Evolutionary conservation across 192 early-diverging fungal species (phyloP).

Genomic region (Gamsiella multidivaricata): DNA sequence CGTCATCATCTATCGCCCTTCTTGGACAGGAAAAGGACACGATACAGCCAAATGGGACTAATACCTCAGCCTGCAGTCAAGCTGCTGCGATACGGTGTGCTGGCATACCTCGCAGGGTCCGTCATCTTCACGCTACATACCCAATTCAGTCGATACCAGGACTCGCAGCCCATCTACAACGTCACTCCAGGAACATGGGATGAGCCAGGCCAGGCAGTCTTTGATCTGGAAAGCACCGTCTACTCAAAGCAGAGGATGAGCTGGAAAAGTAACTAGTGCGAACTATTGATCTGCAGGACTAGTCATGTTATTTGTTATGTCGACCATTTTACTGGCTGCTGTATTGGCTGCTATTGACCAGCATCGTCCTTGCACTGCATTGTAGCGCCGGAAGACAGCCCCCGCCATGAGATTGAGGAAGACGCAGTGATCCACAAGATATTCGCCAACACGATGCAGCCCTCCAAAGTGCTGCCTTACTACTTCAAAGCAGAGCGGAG

Average conservation of each 20-base stretch:
- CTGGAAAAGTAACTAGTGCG: conserved; percentile 30
- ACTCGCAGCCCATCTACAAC: background rate
- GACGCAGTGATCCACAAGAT: conserved; percentile 51
- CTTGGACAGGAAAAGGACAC: background rate
- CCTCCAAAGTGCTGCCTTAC: conserved; percentile 67
- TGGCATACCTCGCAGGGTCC: conserved; percentile 33
- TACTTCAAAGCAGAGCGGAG: conserved; percentile 61
- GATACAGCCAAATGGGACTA: background rate
- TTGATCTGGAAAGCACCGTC: conserved; percentile 18
- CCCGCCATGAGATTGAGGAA: conserved; percentile 8
- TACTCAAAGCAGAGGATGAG: conserved; percentile 26
- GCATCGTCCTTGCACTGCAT: background rate
- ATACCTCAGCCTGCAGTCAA: conserved; percentile 15
- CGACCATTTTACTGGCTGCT: background rate
- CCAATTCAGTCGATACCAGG: background rate
- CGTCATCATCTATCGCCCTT: background rate
- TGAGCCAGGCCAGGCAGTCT: conserved; percentile 27
- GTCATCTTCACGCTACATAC: conserved; percentile 18
- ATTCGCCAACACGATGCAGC: conserved; percentile 64
- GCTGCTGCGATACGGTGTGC: conserved; percentile 24
- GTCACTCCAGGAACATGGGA: background rate
- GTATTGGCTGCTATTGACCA: background rate
- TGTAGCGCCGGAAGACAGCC: background rate
- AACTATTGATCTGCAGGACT: no score
- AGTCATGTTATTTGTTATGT: background rate